Base-by-base conservation (phyloP, 1,284 basidiomycete species). In the Omphalotus olearius region DNA sequence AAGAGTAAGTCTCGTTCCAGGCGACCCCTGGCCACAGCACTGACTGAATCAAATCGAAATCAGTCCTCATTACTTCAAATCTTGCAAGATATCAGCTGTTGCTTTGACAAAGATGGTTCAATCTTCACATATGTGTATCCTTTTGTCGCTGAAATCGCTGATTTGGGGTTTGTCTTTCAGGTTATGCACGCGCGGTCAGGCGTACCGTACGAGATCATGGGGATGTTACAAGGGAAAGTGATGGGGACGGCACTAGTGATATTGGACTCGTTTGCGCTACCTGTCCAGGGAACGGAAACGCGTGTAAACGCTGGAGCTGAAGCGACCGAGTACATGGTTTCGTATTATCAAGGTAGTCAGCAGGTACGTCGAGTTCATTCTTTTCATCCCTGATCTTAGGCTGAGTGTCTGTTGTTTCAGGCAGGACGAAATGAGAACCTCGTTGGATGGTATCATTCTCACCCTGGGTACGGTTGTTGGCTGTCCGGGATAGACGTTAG, bases 401-500 rank as follows among this genome's bases (percentile, higher is more conserved):
- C 28, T 18, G 10, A 49, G 17, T 10, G 45, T 50, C 26, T 38
- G 6, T 14, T 11, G 2, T 7, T 16, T 26, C 58, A 93, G 88
- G 89, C 88, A 11, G 86, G 84, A 11, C 79, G 93, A 55, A 68
- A 85, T 16, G 96, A 98, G 66, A 85, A 97, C 62, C 85, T 88
- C 4, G 88, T 98, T 53, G 96, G 96, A n/a, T 99, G 96, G 96
- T 99, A 99, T 66, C 96, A 99, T 66, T 97, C 93, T 42, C 94
- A 98, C 71, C 94, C 95, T 2, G 94, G 94, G 11, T 98, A 98
- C 64, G 94, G 94, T 25, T 98, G 94, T 69, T 98, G 94, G 94
- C 74, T 98, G 10, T 96, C 93, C 7, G 94, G 94, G 26, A 97
- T 98, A 69, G 94, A 98, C 62, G 94, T 98, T 50, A 89, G 88